phyloP scores from a whole-genome alignment of 345 rosid species.

The Firmiana major region DNA sequence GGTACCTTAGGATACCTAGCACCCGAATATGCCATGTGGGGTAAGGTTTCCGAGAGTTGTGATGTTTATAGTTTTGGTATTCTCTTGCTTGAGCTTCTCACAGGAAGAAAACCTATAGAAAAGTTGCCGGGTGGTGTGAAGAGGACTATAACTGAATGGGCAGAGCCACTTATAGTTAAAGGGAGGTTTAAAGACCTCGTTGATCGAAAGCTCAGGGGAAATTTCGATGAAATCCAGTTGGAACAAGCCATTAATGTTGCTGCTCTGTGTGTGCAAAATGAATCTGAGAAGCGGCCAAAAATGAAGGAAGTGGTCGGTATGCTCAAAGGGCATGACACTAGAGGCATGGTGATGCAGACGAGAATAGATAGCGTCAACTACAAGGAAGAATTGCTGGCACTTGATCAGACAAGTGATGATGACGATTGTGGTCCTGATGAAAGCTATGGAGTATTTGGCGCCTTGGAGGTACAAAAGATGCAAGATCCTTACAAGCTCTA shows the following conservation, averaged over 20 bases:
- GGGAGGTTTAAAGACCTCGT: constrained; percentile 62
- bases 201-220: constrained; percentile 62
- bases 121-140: constrained; percentile 62
- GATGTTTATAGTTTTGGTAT: constrained; percentile 92
- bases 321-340: constrained; percentile 50
- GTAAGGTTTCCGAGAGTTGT: constrained; percentile 70
- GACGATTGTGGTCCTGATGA: constrained; percentile 30
- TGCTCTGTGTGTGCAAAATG: constrained; percentile 64
- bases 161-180: constrained; percentile 50
- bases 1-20: constrained; percentile 82
- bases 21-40: constrained; percentile 86
- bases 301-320: constrained; percentile 73
- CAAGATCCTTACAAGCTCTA: constrained; percentile 31
- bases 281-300: constrained; percentile 62
- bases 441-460: constrained; percentile 50
- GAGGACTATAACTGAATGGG: constrained; percentile 79
- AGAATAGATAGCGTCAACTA: constrained; percentile 46
- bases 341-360: constrained; percentile 30
- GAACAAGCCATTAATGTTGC: constrained; percentile 56
- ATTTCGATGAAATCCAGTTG: constrained; percentile 59
- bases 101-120: constrained; percentile 77
- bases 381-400: constrained; percentile 41
- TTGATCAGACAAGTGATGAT: constrained; percentile 36
- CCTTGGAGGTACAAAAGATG: constrained; percentile 41
- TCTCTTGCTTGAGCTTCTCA: constrained; percentile 64